Evolutionary conservation across 2,329 filamentous ascomycete genomes (phyloP).

Genomic region (Cercospora citrullina): DNA sequence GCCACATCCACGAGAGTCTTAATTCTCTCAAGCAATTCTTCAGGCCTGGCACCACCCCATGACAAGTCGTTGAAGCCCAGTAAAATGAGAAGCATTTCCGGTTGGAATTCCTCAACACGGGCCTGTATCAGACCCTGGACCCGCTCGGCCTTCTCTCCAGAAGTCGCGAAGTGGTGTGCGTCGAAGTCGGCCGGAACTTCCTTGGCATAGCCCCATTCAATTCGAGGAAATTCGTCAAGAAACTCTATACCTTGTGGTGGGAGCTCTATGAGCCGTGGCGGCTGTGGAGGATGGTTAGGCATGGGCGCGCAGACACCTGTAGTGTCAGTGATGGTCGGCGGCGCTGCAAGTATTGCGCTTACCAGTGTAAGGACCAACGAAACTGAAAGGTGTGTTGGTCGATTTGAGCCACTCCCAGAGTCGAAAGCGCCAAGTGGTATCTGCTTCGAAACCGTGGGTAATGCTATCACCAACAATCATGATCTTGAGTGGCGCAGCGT

Average conservation of each 20-base stretch:
- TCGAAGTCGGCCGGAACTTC: slow-evolving; percentile 34
- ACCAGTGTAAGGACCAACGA: slow-evolving; percentile 39
- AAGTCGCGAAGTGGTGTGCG: slow-evolving; percentile 23
- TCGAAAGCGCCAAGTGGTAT: slow-evolving; percentile 48
- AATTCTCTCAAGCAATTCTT: slow-evolving; percentile 31
- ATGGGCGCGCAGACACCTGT: slow-evolving; percentile 9
- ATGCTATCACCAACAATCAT: slow-evolving; percentile 33
- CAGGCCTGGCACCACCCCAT: slow-evolving; percentile 28
- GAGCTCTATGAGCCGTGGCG: slow-evolving; percentile 4
- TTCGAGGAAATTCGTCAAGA: slow-evolving; percentile 19
- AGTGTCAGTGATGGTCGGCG: not conserved
- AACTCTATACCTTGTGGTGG: not conserved
- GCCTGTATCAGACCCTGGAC: slow-evolving; percentile 34
- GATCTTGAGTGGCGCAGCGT: slow-evolving; percentile 13
- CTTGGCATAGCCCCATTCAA: slow-evolving; percentile 37
- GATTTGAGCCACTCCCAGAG: slow-evolving; percentile 44
- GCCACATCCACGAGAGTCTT: slow-evolving; percentile 37
- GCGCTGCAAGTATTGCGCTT: not conserved
- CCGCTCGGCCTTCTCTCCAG: slow-evolving; percentile 40
- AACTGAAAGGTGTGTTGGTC: slow-evolving; percentile 36
- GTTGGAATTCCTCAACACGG: slow-evolving; percentile 35
- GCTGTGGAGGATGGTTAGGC: slow-evolving; percentile 7
- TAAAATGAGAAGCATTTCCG: slow-evolving; percentile 36
- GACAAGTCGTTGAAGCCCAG: slow-evolving; percentile 34
- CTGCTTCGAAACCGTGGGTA: slow-evolving; percentile 39